Base-by-base conservation (phyloP, 1,284 basidiomycete species). In the Ustilago trichophora region DNA sequence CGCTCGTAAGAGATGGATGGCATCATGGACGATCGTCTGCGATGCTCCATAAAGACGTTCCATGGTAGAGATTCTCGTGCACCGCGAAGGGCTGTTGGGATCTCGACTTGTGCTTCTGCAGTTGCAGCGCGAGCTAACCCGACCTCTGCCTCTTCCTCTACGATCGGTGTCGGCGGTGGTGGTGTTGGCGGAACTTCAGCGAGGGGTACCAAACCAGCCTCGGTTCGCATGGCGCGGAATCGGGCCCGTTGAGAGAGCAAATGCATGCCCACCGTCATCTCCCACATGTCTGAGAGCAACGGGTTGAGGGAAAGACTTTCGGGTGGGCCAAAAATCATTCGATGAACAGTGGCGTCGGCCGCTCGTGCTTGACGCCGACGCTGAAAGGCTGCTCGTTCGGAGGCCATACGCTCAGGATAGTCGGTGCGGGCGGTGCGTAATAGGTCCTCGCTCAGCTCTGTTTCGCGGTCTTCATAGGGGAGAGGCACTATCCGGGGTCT, bases 21-120 rank as follows among this genome's bases (percentile, higher is more conserved):
- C 53, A 68, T 26, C 65, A 62, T 57, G 18, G 65, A 68, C 7
- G 65, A 68, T 4, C 65, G 34, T 32, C 67, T 37, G n/a, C 67
- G 56, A 3, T 57, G 56, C 40, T 65, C 62, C 48, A 56, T 52
- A 13, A 60, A 64, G 0, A 62, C 34, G 34, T 70, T 65, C 67
- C 67, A 70, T 3, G 67, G 67, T 4, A 70, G n/a, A n/a, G n/a
- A 62, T 10, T 63, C 65, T 24, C 54, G 33, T 0, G 57, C 37
- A 4, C 64, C 64, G 24, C 64, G 38, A 22, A 59, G 41, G 2
- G 45, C 62, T 1, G 56, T 27, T 31, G 63, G 56, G 8, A 66
- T 41, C 12, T 58, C 45, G 6, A 37, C 32, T 25, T 36, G n/a
- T n/a, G n/a, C n/a, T n/a, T n/a, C n/a, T n/a, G n/a, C 47, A 8